These are phyloP conservation scores for Salix arbutifolia DNA, from an alignment of 345 rosid genomes.

Conservation along the genomic window DNA sequence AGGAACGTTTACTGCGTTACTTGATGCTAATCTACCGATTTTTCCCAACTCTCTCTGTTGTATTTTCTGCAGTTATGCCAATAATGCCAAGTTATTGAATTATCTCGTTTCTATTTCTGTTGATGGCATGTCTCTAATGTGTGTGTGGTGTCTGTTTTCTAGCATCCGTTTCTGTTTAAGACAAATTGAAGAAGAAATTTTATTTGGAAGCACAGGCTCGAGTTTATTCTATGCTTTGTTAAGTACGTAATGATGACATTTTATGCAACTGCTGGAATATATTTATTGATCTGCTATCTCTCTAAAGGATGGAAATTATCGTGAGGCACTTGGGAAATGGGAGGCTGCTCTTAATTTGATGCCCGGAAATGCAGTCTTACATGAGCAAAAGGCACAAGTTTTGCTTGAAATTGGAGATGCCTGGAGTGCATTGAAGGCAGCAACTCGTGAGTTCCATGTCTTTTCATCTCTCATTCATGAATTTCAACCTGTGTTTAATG, in stretches of 20 bases:
- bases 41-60: background rate
- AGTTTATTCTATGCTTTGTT: background rate
- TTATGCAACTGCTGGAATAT: background rate
- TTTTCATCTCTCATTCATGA: background rate
- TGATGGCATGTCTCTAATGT: background rate
- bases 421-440: constrained; percentile 78
- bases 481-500: background rate
- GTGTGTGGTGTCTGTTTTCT: background rate
- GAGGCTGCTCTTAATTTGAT: constrained; percentile 70
- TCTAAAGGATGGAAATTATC: constrained; percentile 71
- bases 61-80: background rate
- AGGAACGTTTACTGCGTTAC: background rate
- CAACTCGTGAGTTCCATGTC: constrained; percentile 46
- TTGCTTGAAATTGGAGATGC: constrained; percentile 86
- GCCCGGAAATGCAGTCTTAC: constrained; percentile 61
- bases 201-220: background rate
- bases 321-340: constrained; percentile 90
- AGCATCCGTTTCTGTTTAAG: background rate
- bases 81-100: background rate
- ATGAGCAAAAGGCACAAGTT: constrained; percentile 89
- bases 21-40: background rate
- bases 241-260: background rate
- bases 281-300: background rate
- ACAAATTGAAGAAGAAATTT: background rate
- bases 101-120: background rate